phyloP scores from a whole-genome alignment of 2,329 filamentous ascomycete species.

The Aphanocladium album region DNA sequence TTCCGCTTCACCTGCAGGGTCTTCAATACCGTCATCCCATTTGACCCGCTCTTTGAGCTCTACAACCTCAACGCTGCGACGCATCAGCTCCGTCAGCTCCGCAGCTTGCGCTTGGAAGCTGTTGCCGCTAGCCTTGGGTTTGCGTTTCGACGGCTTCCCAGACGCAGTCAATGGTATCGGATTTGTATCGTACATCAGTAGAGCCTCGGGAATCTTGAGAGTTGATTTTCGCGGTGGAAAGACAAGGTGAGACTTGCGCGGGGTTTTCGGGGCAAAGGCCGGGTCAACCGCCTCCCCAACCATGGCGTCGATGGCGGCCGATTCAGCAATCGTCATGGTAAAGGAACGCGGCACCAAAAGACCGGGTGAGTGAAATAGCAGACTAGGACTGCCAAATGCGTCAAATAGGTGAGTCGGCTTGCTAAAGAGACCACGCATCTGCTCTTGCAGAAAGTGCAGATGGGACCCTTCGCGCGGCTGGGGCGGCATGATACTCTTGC shows the following conservation, averaged over 20 bases:
- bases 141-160: slow-evolving; percentile 14
- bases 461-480: slow-evolving; percentile 28
- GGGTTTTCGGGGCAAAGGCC: slow-evolving; percentile 20
- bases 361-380: slow-evolving; percentile 54
- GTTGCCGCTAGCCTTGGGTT: slow-evolving; percentile 28
- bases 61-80: slow-evolving; percentile 40
- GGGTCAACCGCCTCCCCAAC: slow-evolving; percentile 10
- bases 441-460: slow-evolving; percentile 32
- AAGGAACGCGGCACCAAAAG: slow-evolving; percentile 43
- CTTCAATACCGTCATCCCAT: slow-evolving; percentile 37
- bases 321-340: slow-evolving; percentile 26
- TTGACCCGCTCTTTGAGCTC: slow-evolving; percentile 39
- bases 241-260: slow-evolving; percentile 37
- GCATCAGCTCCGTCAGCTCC: slow-evolving; percentile 45
- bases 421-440: slow-evolving; percentile 41
- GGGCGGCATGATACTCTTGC: slow-evolving; percentile 15
- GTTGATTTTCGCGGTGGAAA: slow-evolving; percentile 46
- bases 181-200: slow-evolving; percentile 42
- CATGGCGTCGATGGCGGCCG: slow-evolving; percentile 21
- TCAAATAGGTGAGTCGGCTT: slow-evolving; percentile 50
- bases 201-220: slow-evolving; percentile 43
- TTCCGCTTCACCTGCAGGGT: slow-evolving; percentile 28
- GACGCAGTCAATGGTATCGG: slow-evolving; percentile 19
- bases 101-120: slow-evolving; percentile 42
- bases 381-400: slow-evolving; percentile 51